Evolutionary conservation across 805 yeast species (phyloP).

Genomic region (Metschnikowia reukaufii): DNA sequence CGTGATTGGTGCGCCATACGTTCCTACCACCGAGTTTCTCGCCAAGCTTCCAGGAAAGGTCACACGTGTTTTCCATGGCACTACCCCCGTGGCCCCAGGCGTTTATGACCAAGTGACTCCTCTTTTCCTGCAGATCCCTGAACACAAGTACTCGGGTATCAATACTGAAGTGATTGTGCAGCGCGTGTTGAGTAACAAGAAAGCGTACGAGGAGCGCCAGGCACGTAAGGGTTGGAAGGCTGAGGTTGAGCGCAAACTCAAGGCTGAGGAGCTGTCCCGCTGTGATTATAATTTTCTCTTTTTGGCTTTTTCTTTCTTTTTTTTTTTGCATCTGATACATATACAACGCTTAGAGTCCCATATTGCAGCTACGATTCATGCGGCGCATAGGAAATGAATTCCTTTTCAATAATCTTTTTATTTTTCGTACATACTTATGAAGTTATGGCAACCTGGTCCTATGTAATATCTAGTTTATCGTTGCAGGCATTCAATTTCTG

Average conservation of each 20-base stretch:
- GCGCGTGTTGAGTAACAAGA: slow-evolving; percentile 68
- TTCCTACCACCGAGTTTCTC: slow-evolving; percentile 44
- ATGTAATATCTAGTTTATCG: slow-evolving; percentile 4
- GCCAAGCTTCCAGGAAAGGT: slow-evolving; percentile 39
- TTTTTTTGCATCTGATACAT: background rate
- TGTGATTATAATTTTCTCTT: background rate
- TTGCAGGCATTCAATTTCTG: slow-evolving; percentile 23
- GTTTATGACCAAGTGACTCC: slow-evolving; percentile 38
- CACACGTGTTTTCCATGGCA: slow-evolving; percentile 55
- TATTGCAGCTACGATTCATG: no score
- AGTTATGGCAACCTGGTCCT: background rate
- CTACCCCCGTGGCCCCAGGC: slow-evolving; percentile 39
- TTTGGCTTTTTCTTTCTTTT: background rate
- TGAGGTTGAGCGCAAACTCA: slow-evolving; percentile 39
- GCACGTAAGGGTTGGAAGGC: slow-evolving; percentile 81
- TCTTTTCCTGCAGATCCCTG: slow-evolving; percentile 43
- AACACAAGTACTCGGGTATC: slow-evolving; percentile 63
- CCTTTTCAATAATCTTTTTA: no score
- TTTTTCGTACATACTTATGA: background rate
- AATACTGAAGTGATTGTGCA: slow-evolving; percentile 69
- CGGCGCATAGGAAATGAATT: no score
- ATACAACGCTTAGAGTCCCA: no score
- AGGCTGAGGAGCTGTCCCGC: slow-evolving; percentile 20
- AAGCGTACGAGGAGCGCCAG: slow-evolving; percentile 82
- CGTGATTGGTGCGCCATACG: slow-evolving; percentile 66